Percentiles rank a stretch among this genome's conserved stretches.
phyloP scores from a whole-genome alignment of 2,329 filamentous ascomycete genomes.

The Tolypocladium album region DNA sequence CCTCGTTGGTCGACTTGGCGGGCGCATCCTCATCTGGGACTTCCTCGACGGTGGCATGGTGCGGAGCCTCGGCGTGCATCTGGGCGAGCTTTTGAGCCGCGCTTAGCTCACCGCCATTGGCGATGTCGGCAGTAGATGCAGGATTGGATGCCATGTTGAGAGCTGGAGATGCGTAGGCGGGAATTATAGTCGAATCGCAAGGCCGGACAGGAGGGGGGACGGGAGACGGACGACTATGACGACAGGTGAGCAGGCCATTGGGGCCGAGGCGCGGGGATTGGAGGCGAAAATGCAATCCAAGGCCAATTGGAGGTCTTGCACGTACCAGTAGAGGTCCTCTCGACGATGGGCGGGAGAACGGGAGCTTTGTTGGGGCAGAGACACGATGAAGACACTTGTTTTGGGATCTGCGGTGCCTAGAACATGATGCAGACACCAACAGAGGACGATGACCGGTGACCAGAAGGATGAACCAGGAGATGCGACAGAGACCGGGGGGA shows the following conservation, averaged over 20 bases:
- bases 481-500: conserved; percentile 19
- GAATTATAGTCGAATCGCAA: background rate
- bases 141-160: conserved; percentile 29
- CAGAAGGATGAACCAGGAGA: conserved; percentile 29
- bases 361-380: background rate
- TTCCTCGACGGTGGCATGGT: conserved; percentile 67
- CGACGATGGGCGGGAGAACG: background rate
- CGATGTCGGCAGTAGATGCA: conserved; percentile 19
- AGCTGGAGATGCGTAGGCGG: background rate
- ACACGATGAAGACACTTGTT: conserved; percentile 1
- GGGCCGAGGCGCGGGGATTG: background rate
- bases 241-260: background rate
- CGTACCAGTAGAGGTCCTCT: background rate
- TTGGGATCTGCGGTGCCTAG: conserved; percentile 20
- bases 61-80: conserved; percentile 44
- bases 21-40: conserved; percentile 66
- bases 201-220: background rate
- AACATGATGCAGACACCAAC: conserved; percentile 26
- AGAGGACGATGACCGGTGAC: conserved; percentile 26
- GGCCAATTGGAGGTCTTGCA: background rate
- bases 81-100: conserved; percentile 53
- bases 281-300: no score
- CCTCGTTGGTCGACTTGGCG: conserved; percentile 38
- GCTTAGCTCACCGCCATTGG: conserved; percentile 32
- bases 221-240: background rate